A percentile compares a stretch with the other conserved stretches of the same genome.
Evolutionary conservation across 305 asterid species (phyloP).

Genomic region (Rubia tinctorum): DNA sequence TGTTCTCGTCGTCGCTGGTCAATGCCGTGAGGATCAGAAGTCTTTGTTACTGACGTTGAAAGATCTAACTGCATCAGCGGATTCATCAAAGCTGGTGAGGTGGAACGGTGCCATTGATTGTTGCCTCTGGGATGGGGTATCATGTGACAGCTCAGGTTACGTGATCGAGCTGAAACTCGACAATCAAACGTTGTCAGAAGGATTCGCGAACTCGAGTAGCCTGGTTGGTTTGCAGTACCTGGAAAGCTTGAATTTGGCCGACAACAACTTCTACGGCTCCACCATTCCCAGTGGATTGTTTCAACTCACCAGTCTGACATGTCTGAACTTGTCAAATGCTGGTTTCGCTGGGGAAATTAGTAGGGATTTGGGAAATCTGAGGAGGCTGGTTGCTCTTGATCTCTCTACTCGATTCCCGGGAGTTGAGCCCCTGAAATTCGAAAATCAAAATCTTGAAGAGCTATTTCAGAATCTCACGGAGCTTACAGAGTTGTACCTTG

Average conservation of each 20-base stretch:
- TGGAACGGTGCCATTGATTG: too few species aligned
- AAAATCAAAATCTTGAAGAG: constrained; percentile 39
- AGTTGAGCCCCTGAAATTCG: constrained; percentile 29
- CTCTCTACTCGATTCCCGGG: constrained; percentile 40
- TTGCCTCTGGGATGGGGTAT: constrained; percentile 10
- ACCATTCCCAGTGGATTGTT: constrained; percentile 42
- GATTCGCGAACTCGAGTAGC: constrained; percentile 31
- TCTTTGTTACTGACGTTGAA: constrained; percentile 17
- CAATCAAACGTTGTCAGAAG: constrained; percentile 28
- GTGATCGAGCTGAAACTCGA: constrained; percentile 44
- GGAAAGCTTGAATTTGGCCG: constrained; percentile 50
- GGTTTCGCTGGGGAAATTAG: constrained; percentile 63
- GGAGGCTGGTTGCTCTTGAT: constrained; percentile 44
- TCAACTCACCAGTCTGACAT: constrained; percentile 37
- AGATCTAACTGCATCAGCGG: too few species aligned
- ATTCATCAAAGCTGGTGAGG: too few species aligned
- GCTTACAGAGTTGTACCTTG: constrained; percentile 57
- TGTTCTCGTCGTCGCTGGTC: constrained; percentile 3
- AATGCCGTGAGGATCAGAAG: constrained; percentile 24
- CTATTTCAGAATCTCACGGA: constrained; percentile 41
- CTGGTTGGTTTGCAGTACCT: constrained; percentile 45
- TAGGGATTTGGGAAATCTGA: constrained; percentile 29
- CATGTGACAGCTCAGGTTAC: constrained; percentile 43
- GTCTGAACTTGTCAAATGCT: constrained; percentile 54
- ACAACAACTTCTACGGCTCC: constrained; percentile 34